Conservation (phyloP, 352 stramenopile species). For the Pythium angustatum region DNA sequence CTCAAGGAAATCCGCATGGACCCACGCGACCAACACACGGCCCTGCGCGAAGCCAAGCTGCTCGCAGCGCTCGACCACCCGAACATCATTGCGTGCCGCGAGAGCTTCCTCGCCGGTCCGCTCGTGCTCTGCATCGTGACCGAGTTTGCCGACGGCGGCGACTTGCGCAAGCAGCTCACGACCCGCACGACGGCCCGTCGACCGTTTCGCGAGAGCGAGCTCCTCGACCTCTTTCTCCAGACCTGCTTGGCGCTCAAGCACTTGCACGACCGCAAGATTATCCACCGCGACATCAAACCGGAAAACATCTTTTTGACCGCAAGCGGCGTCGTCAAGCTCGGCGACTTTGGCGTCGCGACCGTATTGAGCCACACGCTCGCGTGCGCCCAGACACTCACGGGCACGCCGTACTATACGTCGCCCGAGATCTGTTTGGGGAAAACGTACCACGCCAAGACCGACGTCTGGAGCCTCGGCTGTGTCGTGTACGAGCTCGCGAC, state of each 20-base stretch:
- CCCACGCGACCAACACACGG: conserved; percentile 55
- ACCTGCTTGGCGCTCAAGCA: conserved; percentile 80
- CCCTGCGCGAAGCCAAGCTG: conserved; percentile 66
- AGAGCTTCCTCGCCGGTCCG: conserved; percentile 56
- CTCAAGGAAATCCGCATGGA: conserved; percentile 80
- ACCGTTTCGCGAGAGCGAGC: conserved; percentile 40
- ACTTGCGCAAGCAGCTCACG: conserved; percentile 62
- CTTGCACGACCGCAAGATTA: conserved; percentile 81
- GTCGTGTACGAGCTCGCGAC: conserved; percentile 93
- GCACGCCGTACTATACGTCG: conserved; percentile 92
- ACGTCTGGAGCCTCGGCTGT: conserved; percentile 94
- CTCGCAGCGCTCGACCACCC: conserved; percentile 74
- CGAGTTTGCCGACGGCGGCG: conserved; percentile 78
- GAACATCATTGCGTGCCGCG: conserved; percentile 82
- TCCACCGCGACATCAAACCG: conserved; percentile 87
- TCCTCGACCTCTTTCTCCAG: conserved; percentile 67
- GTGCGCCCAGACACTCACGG: conserved; percentile 70
- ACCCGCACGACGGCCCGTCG: conserved; percentile 21
- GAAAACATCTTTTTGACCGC: conserved; percentile 86
- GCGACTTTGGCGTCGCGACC: conserved; percentile 79
- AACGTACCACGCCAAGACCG: conserved; percentile 93
- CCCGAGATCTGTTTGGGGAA: conserved; percentile 93
- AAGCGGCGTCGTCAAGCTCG: conserved; percentile 65
- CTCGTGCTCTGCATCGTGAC: conserved; percentile 83
- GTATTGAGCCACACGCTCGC: conserved; percentile 75